A percentile compares a stretch with the other conserved stretches of the same genome.
These are phyloP conservation scores for Cryptococcus sp. DNA, from an alignment of 1,284 basidiomycete species.

Conservation along the genomic window DNA sequence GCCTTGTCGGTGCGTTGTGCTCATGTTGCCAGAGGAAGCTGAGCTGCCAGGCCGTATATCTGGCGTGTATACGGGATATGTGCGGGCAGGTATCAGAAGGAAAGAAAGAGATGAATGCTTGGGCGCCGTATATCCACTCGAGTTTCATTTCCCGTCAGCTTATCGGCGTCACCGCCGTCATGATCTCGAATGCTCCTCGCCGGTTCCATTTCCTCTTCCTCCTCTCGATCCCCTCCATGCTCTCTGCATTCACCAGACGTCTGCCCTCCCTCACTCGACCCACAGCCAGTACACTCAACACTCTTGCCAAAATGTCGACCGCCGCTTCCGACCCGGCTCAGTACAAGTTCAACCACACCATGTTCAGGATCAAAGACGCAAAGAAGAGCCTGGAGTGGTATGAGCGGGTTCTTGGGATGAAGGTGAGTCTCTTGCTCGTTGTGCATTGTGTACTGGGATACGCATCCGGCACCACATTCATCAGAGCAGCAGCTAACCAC, in stretches of 20 bases:
- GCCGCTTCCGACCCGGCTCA: constrained; percentile 28
- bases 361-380: constrained; percentile 73
- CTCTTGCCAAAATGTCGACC: constrained; percentile 26
- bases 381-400: constrained; percentile 70
- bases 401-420: constrained; percentile 79
- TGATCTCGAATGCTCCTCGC: background rate
- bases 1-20: too few relatives aligned
- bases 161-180: background rate
- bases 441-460: background rate
- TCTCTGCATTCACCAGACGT: background rate
- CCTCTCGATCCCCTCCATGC: background rate
- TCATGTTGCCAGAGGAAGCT: too few relatives aligned
- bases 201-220: background rate
- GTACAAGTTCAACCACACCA: constrained; percentile 72
- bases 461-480: background rate
- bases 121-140: too few relatives aligned
- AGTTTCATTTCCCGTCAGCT: background rate
- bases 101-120: too few relatives aligned
- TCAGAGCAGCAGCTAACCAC: background rate
- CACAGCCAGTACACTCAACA: background rate
- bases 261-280: background rate
- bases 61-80: too few relatives aligned
- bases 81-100: too few relatives aligned
- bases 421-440: constrained; percentile 44
- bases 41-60: too few relatives aligned